Evolutionary conservation across 805 yeast species (phyloP), one percentile per base, ranked within the genome.

Genomic region (Candida ficus): DNA sequence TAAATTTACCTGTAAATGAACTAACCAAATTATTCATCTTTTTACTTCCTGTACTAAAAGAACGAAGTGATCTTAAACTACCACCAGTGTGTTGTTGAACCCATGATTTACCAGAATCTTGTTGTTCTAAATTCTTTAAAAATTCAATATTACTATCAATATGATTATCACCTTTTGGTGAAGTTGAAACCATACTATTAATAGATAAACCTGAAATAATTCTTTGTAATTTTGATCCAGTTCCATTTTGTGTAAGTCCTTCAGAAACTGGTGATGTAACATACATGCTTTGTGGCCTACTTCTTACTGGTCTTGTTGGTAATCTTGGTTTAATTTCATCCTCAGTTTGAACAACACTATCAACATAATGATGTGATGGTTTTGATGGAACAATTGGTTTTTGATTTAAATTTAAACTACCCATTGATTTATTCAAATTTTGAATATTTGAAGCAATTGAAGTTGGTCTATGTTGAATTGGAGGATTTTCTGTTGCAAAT

Each of bases 61-160:
- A 52, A 28, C 62, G 57, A 13, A 56, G 22, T 10, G 62, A 54
- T 19, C 48, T 57, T 28, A 57, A 33, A 38, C 58, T 53, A 5
- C 60, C 63, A 42, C 64, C 63, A n/a, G 65, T 59, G 29, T 45
- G 43, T 30, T 57, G 57, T 21, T 58, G 61, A 17, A 52, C 48
- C 62, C 63, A 56, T 5, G 57, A 56, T 53, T 48, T 52, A 14
- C 63, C 63, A 31, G 58, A 57, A 42, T 65, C 64, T 38, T 65
- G 67, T 23, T 58, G 59, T 11, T 68, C 61, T 18, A 68, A 44
- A 20, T 49, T 57, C 37, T 60, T 63, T 27, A 68, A 41, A 45
- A 66, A 69, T 25, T 63, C 72, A 19, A 68, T 58, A 28, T 63
- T 67, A 39, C 63, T 64, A 44, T 61, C 58, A 35, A 54, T 54